Evolutionary conservation across 306 rosid genomes (phyloP), one percentile per base, ranked within the genome.

Genomic region (Sechiopsis laciniata): DNA sequence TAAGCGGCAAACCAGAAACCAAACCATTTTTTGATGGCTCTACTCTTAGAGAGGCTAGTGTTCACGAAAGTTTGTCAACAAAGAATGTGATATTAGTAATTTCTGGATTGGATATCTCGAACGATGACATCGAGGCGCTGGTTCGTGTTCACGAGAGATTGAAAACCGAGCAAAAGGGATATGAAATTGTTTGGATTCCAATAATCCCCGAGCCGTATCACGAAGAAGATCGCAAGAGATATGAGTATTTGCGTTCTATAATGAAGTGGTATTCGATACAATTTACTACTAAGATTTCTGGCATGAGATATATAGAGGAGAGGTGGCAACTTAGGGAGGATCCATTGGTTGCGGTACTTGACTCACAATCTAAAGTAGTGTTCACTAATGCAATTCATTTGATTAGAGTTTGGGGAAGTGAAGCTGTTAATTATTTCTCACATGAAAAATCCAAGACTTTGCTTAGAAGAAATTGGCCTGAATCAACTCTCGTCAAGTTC

Each of bases 151-250:
- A 88, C 51, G 88, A 87, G 3, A 4, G 12, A 1, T 83, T 75
- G 4, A 85, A 78, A 76, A 73, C 3, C 0, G 40, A 21, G 48
- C 73, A 57, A 0, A 15, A 32, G 13, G 52, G 73, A 1, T 72
- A 84, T 37, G 84, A 80, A 73, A 88, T 91, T 53, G 83, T 91
- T 9, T 91, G 96, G 93, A n/a, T 88, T 59, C 91, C 89, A 0
- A 65, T 83, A 11, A 89, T 86, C 14, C 15, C 58, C 58, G 91
- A 83, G 59, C 54, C 81, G 22, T 83, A 92, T 90, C 81, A 35
- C 0, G 83, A 84, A 1, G 75, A 76, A 0, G 8, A 75, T 46
- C 64, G 26, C 14, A 85, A 80, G 84, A 87, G 79, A 84, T 91
- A 84, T 14, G 92, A 91, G 14, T 10, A 8, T 7, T 46, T 87